A percentile compares a stretch with the other conserved stretches of the same genome.
Conservation (phyloP, 805 yeast genomes). For the Starmerella khaoyaiensis region DNA sequence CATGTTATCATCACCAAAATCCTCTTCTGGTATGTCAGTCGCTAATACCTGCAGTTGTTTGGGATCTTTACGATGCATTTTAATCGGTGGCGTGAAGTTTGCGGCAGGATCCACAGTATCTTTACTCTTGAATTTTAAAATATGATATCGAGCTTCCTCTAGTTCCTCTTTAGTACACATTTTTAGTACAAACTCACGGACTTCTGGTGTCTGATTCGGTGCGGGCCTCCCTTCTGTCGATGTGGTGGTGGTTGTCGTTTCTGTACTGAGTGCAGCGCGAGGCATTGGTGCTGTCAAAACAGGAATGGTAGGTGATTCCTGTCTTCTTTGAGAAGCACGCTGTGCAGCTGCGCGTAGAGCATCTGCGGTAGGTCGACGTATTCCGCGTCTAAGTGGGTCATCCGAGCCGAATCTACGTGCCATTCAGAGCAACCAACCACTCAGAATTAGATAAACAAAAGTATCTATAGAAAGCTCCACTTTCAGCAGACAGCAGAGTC, state of each 20-base stretch:
- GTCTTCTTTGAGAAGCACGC: constrained; percentile 3
- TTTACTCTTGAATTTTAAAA: constrained; percentile 66
- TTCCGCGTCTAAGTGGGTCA: constrained; percentile 20
- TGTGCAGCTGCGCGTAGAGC: constrained; percentile 9
- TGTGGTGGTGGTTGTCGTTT: constrained; percentile 9
- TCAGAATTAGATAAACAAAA: no score
- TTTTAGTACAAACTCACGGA: constrained; percentile 44
- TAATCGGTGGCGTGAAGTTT: constrained; percentile 67
- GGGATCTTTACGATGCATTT: constrained; percentile 89
- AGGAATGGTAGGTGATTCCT: background rate
- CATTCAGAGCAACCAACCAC: no score
- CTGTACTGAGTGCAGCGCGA: constrained; percentile 2
- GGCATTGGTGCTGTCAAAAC: background rate
- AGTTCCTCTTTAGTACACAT: constrained; percentile 63
- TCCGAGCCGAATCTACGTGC: constrained; percentile 21
- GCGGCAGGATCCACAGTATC: constrained; percentile 56
- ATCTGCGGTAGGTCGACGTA: constrained; percentile 16
- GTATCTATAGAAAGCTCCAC: no score
- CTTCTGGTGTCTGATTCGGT: constrained; percentile 8
- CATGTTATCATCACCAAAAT: constrained; percentile 11
- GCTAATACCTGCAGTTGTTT: constrained; percentile 77
- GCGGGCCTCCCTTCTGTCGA: constrained; percentile 11
- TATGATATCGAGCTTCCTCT: constrained; percentile 61
- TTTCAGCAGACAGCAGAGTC: no score
- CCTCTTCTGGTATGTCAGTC: constrained; percentile 20